phyloP scores from a whole-genome alignment of 2,329 filamentous ascomycete genomes.

The Grosmannia serpens region DNA sequence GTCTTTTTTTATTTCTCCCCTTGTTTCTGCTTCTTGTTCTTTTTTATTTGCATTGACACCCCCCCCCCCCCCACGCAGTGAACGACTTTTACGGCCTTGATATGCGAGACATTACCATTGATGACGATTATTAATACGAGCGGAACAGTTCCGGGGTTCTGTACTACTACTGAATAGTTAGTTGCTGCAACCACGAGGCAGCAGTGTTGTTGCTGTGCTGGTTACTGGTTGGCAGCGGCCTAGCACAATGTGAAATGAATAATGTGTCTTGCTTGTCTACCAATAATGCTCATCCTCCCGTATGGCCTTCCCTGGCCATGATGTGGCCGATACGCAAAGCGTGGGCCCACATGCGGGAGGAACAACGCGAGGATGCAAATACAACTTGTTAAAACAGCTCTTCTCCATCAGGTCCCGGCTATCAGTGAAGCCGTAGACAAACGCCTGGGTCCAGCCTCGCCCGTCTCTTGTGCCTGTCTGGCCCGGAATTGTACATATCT shows the following conservation, averaged over 20 bases:
- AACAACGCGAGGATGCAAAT: not conserved
- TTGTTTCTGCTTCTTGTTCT: not conserved
- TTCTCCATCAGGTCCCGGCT: not conserved
- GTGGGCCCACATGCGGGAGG: not conserved
- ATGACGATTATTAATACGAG: not conserved
- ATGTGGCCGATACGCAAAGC: not conserved
- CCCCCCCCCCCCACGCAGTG: not conserved
- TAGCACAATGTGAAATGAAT: not conserved
- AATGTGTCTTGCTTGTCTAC: not conserved
- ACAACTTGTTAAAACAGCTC: not conserved
- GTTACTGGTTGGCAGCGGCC: not conserved
- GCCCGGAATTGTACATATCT: slow-evolving; percentile 9
- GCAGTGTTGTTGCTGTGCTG: not conserved
- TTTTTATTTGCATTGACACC: not conserved
- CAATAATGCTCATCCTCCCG: not conserved
- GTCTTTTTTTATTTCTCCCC: not conserved
- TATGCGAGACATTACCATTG: not conserved
- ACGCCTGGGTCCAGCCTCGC: not conserved
- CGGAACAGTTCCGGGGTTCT: not conserved
- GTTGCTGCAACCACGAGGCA: not conserved
- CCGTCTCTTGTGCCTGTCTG: slow-evolving; percentile 2
- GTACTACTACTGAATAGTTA: not conserved
- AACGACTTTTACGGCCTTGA: slow-evolving; percentile 1
- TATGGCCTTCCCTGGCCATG: not conserved
- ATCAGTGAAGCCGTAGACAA: not conserved